These are phyloP conservation scores for Tricholomella constricta DNA, from an alignment of 768 basidiomycete species.

Conservation along the genomic window DNA sequence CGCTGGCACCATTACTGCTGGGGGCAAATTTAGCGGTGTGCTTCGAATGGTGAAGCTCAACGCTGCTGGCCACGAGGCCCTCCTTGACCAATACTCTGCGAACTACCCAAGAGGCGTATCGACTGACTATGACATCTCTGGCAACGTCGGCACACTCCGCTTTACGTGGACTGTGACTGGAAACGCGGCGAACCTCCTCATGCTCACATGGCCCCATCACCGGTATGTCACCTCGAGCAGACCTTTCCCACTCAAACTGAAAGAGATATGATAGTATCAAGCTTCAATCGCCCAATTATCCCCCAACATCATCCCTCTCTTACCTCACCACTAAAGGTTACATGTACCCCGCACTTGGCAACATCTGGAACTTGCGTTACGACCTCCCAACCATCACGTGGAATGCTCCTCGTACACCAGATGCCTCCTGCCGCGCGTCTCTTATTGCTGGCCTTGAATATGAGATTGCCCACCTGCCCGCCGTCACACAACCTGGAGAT, in stretches of 20 bases:
- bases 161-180: slow-evolving; percentile 35
- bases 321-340: slow-evolving; percentile 36
- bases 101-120: slow-evolving; percentile 32
- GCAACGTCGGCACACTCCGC: slow-evolving; percentile 28
- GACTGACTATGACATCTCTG: slow-evolving; percentile 30
- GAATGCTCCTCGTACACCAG: slow-evolving; percentile 33
- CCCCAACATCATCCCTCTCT: slow-evolving; percentile 22
- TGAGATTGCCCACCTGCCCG: slow-evolving; percentile 50
- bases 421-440: slow-evolving; percentile 28
- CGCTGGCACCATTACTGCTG: slow-evolving; percentile 24
- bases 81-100: slow-evolving; percentile 31
- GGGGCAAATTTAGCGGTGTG: slow-evolving; percentile 27
- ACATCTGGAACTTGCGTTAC: slow-evolving; percentile 32
- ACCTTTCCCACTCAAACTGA: background rate
- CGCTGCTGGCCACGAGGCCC: slow-evolving; percentile 24
- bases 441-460: slow-evolving; percentile 41
- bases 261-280: slow-evolving; percentile 13
- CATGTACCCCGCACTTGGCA: slow-evolving; percentile 35
- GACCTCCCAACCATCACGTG: slow-evolving; percentile 33
- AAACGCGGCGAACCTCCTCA: slow-evolving; percentile 29
- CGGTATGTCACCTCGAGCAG: slow-evolving; percentile 19
- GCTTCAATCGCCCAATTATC: slow-evolving; percentile 28
- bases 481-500: slow-evolving; percentile 42
- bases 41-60: slow-evolving; percentile 31
- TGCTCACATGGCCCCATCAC: slow-evolving; percentile 38